These are phyloP conservation scores for Claviceps africana DNA, from an alignment of 2,329 filamentous ascomycete genomes.

Conservation along the genomic window DNA sequence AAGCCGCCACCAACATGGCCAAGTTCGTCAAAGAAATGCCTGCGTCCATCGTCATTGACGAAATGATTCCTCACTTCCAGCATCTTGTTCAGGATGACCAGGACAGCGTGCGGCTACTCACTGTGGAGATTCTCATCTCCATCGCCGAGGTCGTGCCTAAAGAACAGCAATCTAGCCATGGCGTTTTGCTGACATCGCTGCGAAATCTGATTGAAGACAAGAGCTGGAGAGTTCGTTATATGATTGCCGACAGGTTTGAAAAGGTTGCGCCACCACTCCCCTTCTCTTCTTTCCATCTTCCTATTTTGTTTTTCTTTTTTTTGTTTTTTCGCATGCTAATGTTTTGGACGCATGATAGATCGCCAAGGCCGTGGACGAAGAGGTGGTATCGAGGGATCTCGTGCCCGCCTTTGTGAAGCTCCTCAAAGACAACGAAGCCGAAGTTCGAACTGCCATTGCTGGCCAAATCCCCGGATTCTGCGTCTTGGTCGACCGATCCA, in stretches of 20 bases:
- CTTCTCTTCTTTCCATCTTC: background rate
- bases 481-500: conserved; percentile 70
- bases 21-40: conserved; percentile 98
- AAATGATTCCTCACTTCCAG: conserved; percentile 98
- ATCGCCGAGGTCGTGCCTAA: conserved; percentile 96
- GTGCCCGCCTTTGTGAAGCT: conserved; percentile 96
- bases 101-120: conserved; percentile 89
- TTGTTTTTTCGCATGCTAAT: no score
- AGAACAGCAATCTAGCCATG: conserved; percentile 93
- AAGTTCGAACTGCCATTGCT: conserved; percentile 91
- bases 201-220: conserved; percentile 95
- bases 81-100: conserved; percentile 94
- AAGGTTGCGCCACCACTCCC: conserved; percentile 46
- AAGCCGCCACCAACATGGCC: conserved; percentile 88
- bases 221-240: conserved; percentile 97
- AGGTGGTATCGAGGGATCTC: conserved; percentile 84
- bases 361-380: conserved; percentile 94
- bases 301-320: no score
- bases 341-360: conserved; percentile 42
- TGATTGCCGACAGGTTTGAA: conserved; percentile 97
- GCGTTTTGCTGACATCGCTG: conserved; percentile 77
- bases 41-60: conserved; percentile 78
- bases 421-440: conserved; percentile 92
- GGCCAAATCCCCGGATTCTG: conserved; percentile 98
- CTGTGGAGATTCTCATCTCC: conserved; percentile 89